Evolutionary conservation across 177 flowering plant species (phyloP).

Genomic region (Tripterygium wilfordii): DNA sequence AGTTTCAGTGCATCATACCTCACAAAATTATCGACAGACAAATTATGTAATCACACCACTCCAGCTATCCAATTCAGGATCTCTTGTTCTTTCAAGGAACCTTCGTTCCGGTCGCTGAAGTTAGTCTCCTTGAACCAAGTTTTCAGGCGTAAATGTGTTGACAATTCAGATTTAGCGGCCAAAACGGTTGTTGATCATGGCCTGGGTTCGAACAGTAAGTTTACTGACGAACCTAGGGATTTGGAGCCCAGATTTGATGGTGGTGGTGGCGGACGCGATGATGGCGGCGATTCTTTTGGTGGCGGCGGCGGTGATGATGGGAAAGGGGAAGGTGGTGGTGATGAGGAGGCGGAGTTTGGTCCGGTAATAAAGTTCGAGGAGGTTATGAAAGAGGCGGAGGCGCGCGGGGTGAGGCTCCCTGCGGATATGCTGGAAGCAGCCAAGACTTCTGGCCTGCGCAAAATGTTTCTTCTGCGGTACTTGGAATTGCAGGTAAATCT

Average conservation of each 20-base stretch:
- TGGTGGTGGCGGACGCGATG: slow-evolving; percentile 7
- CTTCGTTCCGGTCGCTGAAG: too few species aligned
- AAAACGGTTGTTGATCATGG: background rate
- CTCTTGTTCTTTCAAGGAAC: too few species aligned
- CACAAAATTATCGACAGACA: too few species aligned
- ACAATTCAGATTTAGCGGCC: background rate
- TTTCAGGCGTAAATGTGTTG: background rate
- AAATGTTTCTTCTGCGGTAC: slow-evolving; percentile 56
- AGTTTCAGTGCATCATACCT: too few species aligned
- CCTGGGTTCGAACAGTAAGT: slow-evolving; percentile 1
- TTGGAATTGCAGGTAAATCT: slow-evolving; percentile 59
- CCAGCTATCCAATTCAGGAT: too few species aligned
- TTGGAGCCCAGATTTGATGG: slow-evolving; percentile 9
- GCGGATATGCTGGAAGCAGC: slow-evolving; percentile 88
- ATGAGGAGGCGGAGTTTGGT: slow-evolving; percentile 71
- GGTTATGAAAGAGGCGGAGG: slow-evolving; percentile 57
- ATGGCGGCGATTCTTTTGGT: slow-evolving; percentile 2
- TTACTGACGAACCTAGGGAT: background rate
- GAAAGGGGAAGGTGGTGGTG: slow-evolving; percentile 25
- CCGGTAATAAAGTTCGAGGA: slow-evolving; percentile 64
- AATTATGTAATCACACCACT: too few species aligned
- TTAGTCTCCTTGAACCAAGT: too few species aligned
- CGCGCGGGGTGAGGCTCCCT: slow-evolving; percentile 62
- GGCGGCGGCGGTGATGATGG: slow-evolving; percentile 34
- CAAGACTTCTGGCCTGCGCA: slow-evolving; percentile 55